Conservation (phyloP, 495 filamentous ascomycete genomes). For the Daldinia concentrica region DNA sequence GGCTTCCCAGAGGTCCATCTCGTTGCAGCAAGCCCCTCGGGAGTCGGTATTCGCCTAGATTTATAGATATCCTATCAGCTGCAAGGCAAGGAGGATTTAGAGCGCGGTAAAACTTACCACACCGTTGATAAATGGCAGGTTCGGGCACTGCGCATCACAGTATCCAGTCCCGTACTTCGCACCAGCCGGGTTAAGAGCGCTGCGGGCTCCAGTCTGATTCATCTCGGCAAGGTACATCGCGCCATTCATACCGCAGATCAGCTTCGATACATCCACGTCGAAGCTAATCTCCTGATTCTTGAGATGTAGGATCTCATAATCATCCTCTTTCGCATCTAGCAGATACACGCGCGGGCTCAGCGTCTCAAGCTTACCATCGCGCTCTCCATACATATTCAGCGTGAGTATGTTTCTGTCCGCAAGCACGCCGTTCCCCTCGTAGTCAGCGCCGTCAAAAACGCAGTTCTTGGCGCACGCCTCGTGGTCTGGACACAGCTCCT, state of each 20-base stretch:
- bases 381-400: constrained; percentile 64
- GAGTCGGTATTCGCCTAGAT: constrained; percentile 63
- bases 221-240: constrained; percentile 75
- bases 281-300: constrained; percentile 73
- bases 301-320: constrained; percentile 69
- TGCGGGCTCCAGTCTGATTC: constrained; percentile 68
- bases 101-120: constrained; percentile 48
- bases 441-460: constrained; percentile 69
- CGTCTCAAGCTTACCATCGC: constrained; percentile 50
- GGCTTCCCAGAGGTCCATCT: constrained; percentile 79
- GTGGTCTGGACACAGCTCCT: constrained; percentile 62
- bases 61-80: constrained; percentile 3
- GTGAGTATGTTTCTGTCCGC: constrained; percentile 63
- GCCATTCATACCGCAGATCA: constrained; percentile 77
- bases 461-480: constrained; percentile 65
- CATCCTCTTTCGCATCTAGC: constrained; percentile 55
- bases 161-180: constrained; percentile 80
- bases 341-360: constrained; percentile 71
- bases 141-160: constrained; percentile 77
- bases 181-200: constrained; percentile 69
- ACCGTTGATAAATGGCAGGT: constrained; percentile 75
- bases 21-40: constrained; percentile 73
- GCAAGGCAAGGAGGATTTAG: neutral
- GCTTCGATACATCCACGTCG: constrained; percentile 70
- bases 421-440: constrained; percentile 66